Evolutionary conservation across 306 rosid genomes (phyloP).

Genomic region (Fagus crenata): DNA sequence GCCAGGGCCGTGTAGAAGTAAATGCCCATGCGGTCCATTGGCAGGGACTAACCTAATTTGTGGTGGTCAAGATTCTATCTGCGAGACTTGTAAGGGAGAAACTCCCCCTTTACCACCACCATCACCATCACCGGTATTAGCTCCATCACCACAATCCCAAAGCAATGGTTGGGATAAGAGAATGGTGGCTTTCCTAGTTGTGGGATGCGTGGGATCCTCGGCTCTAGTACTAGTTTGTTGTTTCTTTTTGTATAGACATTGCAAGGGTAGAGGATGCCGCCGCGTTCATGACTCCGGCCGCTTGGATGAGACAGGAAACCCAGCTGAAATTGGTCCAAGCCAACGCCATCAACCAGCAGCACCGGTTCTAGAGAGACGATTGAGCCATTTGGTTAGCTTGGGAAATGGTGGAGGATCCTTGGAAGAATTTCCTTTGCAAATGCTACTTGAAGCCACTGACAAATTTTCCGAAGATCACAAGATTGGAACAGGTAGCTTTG

Average conservation of each 20-base stretch:
- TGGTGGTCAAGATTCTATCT: slow-evolving; percentile 33
- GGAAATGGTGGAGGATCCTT: slow-evolving; percentile 59
- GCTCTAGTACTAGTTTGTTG: slow-evolving; percentile 40
- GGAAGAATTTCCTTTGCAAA: slow-evolving; percentile 59
- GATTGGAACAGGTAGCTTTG: slow-evolving; percentile 80
- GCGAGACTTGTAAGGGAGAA: slow-evolving; percentile 32
- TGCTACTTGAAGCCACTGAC: slow-evolving; percentile 50
- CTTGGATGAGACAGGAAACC: slow-evolving; percentile 41
- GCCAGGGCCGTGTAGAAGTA: slow-evolving; percentile 67
- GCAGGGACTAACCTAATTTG: slow-evolving; percentile 30
- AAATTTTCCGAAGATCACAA: slow-evolving; percentile 64
- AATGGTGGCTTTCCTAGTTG: slow-evolving; percentile 70
- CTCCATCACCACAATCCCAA: not conserved
- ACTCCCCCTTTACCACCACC: not conserved
- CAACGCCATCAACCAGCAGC: not conserved
- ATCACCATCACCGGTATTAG: not conserved
- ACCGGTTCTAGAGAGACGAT: slow-evolving; percentile 53
- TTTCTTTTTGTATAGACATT: slow-evolving; percentile 46
- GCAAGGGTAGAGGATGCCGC: slow-evolving; percentile 48
- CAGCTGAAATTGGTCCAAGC: not conserved
- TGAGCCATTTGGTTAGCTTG: slow-evolving; percentile 71
- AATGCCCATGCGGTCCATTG: slow-evolving; percentile 44
- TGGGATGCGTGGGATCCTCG: slow-evolving; percentile 74
- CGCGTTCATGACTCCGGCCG: slow-evolving; percentile 86
- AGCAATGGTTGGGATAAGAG: slow-evolving; percentile 46